Conservation (phyloP, 352 stramenopile species). For the Phytophthora fragariae region DNA sequence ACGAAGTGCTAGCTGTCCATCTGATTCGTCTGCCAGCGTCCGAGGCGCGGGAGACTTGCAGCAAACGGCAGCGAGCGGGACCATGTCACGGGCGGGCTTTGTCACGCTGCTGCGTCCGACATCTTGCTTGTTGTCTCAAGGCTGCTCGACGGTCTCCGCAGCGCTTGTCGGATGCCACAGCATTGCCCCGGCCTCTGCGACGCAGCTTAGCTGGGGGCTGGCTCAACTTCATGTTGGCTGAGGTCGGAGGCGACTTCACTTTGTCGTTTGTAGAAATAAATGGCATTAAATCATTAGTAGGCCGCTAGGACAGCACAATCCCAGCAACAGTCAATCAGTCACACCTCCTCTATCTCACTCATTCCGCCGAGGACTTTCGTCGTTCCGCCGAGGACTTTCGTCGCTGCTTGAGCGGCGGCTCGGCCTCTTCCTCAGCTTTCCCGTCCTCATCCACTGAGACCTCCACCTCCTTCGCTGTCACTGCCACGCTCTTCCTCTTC, state of each 20-base stretch:
- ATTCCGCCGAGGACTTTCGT: conserved; percentile 21
- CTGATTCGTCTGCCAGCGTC: conserved; percentile 25
- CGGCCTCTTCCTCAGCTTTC: conserved; percentile 10
- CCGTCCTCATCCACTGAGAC: conserved; percentile 10
- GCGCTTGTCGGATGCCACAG: conserved; percentile 17
- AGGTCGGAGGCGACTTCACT: background rate
- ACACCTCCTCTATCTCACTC: conserved; percentile 19
- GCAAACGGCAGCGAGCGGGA: background rate
- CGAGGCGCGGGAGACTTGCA: background rate
- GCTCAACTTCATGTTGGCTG: conserved; percentile 2
- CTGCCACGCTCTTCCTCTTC: conserved; percentile 42
- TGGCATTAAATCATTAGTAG: conserved; percentile 43
- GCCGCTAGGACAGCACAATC: conserved; percentile 9
- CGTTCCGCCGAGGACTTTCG: no score
- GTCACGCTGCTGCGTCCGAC: conserved; percentile 21
- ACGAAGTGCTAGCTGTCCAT: conserved; percentile 28
- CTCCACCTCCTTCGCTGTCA: conserved; percentile 11
- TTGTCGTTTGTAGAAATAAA: conserved; percentile 7
- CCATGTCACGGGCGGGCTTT: conserved; percentile 11
- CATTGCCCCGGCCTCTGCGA: no score
- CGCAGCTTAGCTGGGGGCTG: no score
- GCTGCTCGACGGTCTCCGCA: background rate
- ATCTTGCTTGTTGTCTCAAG: conserved; percentile 20
- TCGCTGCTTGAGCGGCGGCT: conserved; percentile 32
- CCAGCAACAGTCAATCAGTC: background rate